Evolutionary conservation across 2,329 filamentous ascomycete genomes (phyloP), one percentile per base, ranked within the genome.

Genomic region (Sporothrix brunneoviolacea): DNA sequence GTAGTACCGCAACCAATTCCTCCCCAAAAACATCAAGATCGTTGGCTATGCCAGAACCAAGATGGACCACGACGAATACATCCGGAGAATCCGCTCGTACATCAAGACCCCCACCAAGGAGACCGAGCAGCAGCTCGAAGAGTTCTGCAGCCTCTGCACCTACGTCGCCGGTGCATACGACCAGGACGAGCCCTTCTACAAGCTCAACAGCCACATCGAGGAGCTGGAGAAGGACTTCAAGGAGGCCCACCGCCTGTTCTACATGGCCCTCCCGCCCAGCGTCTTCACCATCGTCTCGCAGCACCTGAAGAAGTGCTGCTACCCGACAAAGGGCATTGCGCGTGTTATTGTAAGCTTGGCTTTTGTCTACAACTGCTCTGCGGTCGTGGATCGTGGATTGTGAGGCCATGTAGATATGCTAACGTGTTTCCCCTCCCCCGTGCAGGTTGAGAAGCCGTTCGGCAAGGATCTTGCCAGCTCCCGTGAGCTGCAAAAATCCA

Each of bases 91-190:
- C 71, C 91, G 87, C 73, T 95, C 90, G 54, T 94, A 96, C 75
- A 98, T 98, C 76, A 97, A 98, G 81, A 93, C 91, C 15, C 93
- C 93, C 15, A 96, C 91, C 60, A 95, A 95, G 76, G 93, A 97
- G 62, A 84, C 94, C 60, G 91, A 98, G 75, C 86, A 95, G 72
- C 91, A 97, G 69, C 79, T 98, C 54, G 82, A 93, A 55, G 86
- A 93, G 53, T 98, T 98, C 73, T 85, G 83, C 74, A 74, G 80
- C 55, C 76, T 91, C 62, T 97, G 91, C 79, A 83, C 88, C 64
- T 98, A 98, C 66, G 77, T 98, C 45, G 88, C 91, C n/a, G 93
- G 93, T 53, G 91, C 96, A 70, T 98, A 98, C 67, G 93, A 98
- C 72, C 82, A 93, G 70, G 93, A 97, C 64, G 93, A 96, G 59